Conservation (phyloP, 1,284 basidiomycete species). For the Sanguinoderma infundibulare region DNA sequence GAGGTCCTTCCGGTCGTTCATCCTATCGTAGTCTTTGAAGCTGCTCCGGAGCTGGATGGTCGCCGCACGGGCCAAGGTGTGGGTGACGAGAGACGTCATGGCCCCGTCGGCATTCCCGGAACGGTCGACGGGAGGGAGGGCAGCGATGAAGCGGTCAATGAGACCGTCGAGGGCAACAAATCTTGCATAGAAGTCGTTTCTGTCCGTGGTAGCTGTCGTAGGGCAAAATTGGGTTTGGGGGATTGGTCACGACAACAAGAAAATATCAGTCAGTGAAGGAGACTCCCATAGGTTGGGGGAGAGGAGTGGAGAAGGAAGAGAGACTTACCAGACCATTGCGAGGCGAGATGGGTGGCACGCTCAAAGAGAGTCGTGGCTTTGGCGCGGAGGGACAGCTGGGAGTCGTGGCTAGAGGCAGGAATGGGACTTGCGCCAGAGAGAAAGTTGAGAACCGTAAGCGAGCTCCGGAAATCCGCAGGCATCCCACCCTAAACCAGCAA, state of each 20-base stretch:
- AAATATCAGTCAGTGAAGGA: background rate
- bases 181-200: slow-evolving; percentile 26
- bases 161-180: slow-evolving; percentile 27
- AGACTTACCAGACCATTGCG: slow-evolving; percentile 31
- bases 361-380: slow-evolving; percentile 44
- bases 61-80: slow-evolving; percentile 31
- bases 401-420: slow-evolving; percentile 24
- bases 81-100: slow-evolving; percentile 29
- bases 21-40: slow-evolving; percentile 22
- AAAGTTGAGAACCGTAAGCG: slow-evolving; percentile 33
- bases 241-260: background rate
- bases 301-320: background rate
- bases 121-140: slow-evolving; percentile 25
- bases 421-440: slow-evolving; percentile 26
- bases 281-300: background rate
- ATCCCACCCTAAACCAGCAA: slow-evolving; percentile 20
- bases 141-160: slow-evolving; percentile 29
- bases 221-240: background rate
- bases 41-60: slow-evolving; percentile 33
- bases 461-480: slow-evolving; percentile 20
- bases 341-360: slow-evolving; percentile 36
- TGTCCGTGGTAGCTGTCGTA: slow-evolving; percentile 20
- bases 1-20: slow-evolving; percentile 28
- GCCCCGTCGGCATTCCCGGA: slow-evolving; percentile 18
- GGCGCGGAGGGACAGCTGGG: slow-evolving; percentile 35